These are phyloP conservation scores for Zizania latifolia DNA, from an alignment of 176 grass and related monocot genomes.

Conservation along the genomic window DNA sequence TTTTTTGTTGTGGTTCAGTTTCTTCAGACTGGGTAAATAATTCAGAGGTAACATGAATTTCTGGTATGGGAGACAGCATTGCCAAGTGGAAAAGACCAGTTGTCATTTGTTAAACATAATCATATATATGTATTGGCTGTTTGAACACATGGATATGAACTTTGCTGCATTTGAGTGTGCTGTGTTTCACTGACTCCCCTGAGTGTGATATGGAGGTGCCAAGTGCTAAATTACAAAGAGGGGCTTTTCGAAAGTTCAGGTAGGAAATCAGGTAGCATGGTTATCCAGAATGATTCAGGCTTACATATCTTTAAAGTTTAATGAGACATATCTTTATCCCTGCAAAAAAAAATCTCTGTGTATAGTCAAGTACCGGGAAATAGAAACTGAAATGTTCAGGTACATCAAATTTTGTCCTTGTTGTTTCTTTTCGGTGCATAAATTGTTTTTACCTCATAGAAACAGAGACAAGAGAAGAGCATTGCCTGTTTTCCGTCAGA, in stretches of 20 bases:
- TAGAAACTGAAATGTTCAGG: not conserved
- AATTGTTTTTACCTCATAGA: not conserved
- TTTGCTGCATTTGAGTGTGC: not conserved
- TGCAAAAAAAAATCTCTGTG: not conserved
- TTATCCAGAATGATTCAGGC: conserved; percentile 3
- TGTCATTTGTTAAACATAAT: not conserved
- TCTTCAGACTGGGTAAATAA: not conserved
- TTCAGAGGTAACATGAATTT: not conserved
- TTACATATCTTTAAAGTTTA: not conserved
- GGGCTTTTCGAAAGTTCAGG: conserved; percentile 18
- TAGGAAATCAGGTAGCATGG: not conserved
- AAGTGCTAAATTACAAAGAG: conserved; percentile 23
- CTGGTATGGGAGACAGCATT: not conserved
- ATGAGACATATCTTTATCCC: not conserved
- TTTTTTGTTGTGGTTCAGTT: not conserved
- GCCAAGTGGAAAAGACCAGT: not conserved
- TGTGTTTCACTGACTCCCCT: not conserved
- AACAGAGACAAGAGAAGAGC: not conserved
- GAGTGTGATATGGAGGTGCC: not conserved
- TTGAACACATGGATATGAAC: not conserved
- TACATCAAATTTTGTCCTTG: not conserved
- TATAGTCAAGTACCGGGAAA: not conserved
- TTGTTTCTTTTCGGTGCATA: not conserved
- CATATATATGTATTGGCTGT: not conserved
- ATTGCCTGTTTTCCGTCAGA: not conserved